Evolutionary conservation across 768 basidiomycete genomes (phyloP).

Genomic region (Macrolepiota albuminosa): DNA sequence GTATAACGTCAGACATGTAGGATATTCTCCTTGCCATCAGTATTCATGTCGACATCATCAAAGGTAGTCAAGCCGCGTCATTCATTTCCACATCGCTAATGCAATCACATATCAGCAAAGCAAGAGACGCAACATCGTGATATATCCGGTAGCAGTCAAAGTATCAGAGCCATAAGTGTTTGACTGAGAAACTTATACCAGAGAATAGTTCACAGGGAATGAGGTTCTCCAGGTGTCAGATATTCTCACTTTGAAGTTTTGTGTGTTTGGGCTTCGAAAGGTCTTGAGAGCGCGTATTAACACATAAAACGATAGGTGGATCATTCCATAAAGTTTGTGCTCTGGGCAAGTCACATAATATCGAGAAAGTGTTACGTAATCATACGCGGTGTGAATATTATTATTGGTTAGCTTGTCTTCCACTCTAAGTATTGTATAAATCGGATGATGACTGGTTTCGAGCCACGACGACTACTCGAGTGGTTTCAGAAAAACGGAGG

Average conservation of each 20-base stretch:
- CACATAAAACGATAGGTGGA: not conserved
- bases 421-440: not conserved
- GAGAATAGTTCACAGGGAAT: not conserved
- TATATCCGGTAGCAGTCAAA: not conserved
- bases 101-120: not conserved
- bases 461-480: conserved; percentile 9
- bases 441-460: conserved; percentile 1
- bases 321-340: not conserved
- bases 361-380: not conserved
- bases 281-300: not conserved
- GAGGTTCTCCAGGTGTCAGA: not conserved
- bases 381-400: not conserved
- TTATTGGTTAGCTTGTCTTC: not conserved
- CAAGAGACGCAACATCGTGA: not conserved
- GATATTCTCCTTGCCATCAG: not conserved
- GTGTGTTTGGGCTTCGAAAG: not conserved
- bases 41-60: not conserved
- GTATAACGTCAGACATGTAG: too few relatives aligned
- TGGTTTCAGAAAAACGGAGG: conserved; percentile 61
- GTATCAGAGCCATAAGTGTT: not conserved
- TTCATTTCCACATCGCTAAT: too few relatives aligned
- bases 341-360: too few relatives aligned
- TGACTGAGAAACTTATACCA: not conserved
- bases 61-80: not conserved
- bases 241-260: not conserved